Percentiles rank a stretch among this genome's conserved stretches.
These are phyloP conservation scores for Pyrus hybrid DNA, from an alignment of 331 rosid species.

Conservation along the genomic window DNA sequence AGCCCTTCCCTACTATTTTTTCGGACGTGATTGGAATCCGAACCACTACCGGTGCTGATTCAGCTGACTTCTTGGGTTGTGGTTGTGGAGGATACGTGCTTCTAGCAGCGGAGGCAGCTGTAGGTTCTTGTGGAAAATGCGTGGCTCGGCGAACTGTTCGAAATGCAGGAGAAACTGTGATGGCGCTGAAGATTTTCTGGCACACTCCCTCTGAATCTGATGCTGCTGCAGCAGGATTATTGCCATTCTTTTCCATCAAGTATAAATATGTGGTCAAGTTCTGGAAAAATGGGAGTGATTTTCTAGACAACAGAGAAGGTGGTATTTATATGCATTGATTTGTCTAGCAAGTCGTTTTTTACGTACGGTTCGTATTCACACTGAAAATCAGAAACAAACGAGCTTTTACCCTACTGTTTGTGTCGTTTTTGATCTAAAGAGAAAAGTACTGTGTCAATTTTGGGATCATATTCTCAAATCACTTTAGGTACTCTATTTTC, in stretches of 20 bases:
- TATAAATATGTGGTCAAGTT: background rate
- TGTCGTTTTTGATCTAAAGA: too few relatives aligned
- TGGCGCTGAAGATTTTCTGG: conserved; percentile 38
- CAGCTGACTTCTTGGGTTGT: background rate
- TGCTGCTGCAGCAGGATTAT: background rate
- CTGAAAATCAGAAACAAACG: too few relatives aligned
- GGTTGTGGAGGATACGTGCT: background rate
- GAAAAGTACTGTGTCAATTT: background rate
- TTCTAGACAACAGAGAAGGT: background rate
- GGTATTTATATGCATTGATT: background rate
- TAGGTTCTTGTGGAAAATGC: conserved; percentile 1
- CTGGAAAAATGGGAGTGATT: background rate
- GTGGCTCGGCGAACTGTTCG: conserved; percentile 20
- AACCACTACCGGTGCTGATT: background rate
- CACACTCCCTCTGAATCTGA: conserved; percentile 28
- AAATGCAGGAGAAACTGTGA: conserved; percentile 23
- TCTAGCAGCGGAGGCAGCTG: background rate
- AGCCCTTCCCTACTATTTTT: background rate
- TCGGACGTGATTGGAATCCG: background rate
- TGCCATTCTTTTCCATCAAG: conserved; percentile 41
- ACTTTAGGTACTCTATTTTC: conserved; percentile 2
- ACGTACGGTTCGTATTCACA: too few relatives aligned
- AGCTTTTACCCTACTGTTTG: too few relatives aligned
- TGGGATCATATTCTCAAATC: conserved; percentile 48
- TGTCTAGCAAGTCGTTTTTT: too few relatives aligned